Percentiles rank a stretch among this genome's conserved stretches.
These are phyloP conservation scores for Fraxinus floribunda DNA, from an alignment of 305 asterid species.

Conservation along the genomic window DNA sequence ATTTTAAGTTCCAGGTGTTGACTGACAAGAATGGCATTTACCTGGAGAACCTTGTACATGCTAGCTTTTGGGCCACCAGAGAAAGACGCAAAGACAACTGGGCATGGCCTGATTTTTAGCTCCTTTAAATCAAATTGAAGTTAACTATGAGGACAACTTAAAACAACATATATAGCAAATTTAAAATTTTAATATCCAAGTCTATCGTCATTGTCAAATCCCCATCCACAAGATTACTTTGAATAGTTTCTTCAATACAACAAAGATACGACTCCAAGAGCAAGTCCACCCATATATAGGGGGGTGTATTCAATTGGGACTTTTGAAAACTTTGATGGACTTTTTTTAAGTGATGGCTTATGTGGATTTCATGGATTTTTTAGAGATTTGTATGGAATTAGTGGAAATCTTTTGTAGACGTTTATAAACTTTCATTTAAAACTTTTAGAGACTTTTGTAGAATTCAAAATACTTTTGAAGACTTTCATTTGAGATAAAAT, in stretches of 20 bases:
- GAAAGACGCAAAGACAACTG: constrained; percentile 85
- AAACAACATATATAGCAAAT: background rate
- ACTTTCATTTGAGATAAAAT: too few species aligned
- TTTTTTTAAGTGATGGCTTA: too few species aligned
- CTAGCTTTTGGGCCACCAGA: constrained; percentile 94
- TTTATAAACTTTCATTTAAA: too few species aligned
- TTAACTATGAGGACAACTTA: background rate
- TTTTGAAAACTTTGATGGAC: too few species aligned
- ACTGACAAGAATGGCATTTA: constrained; percentile 29
- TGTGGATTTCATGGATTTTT: too few species aligned
- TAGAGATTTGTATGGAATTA: too few species aligned
- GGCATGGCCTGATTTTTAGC: constrained; percentile 75
- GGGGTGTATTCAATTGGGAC: too few species aligned
- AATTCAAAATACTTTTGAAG: too few species aligned
- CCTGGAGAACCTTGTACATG: constrained; percentile 92
- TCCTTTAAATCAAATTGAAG: constrained; percentile 43
- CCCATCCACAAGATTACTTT: background rate
- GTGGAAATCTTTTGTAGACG: too few species aligned
- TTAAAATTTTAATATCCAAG: too few species aligned
- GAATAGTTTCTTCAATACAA: background rate
- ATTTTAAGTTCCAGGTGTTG: background rate
- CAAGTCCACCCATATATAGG: background rate
- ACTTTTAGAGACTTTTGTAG: too few species aligned
- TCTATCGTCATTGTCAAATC: too few species aligned
- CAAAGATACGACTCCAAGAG: background rate